Evolutionary conservation across 1,284 basidiomycete species (phyloP), one percentile per base, ranked within the genome.

Genomic region (Gymnopus androsaceus): DNA sequence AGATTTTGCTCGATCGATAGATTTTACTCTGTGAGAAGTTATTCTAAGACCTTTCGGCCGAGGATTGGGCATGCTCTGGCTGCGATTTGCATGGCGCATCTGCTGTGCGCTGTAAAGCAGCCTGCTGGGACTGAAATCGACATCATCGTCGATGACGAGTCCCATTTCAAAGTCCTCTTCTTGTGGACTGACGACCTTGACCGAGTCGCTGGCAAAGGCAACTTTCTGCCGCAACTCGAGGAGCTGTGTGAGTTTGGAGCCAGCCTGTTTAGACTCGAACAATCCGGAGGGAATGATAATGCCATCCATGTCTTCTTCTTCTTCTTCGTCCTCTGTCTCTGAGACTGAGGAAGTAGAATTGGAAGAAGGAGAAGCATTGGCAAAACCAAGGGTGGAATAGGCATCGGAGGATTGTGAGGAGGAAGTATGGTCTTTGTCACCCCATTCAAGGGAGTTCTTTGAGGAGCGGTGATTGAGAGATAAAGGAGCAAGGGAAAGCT

Each of bases 101-200:
- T 83, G 76, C 54, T 84, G 82, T 30, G 79, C 71, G 55, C 77
- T 82, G 64, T 77, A 72, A 38, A 84, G 72, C 28, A 92, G 78
- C 49, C 89, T 78, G 66, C 85, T 88, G 6, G 88, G 85, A 65
- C 87, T 91, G 47, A 92, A 81, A 66, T 92, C 89, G 54, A 81
- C 81, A 66, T 90, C 90, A 58, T 90, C 87, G 63, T 87, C 84
- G 63, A 93, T 86, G 61, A 91, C 80, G 51, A 93, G 83, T 25
- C 90, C 91, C 61, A 81, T 81, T 70, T 93, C 90, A 60, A 90
- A 91, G 67, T 91, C 87, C 59, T 92, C 90, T 64, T 91, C 89
- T 12, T 84, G 82, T 12, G 82, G 80, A 56, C 72, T 78, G 14
- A 81, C 73, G 14, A 82, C 66, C 63, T 83, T 87, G 62, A 79